These are phyloP conservation scores for Phytophthora aleatoria DNA, from an alignment of 352 stramenopile genomes.

Conservation along the genomic window DNA sequence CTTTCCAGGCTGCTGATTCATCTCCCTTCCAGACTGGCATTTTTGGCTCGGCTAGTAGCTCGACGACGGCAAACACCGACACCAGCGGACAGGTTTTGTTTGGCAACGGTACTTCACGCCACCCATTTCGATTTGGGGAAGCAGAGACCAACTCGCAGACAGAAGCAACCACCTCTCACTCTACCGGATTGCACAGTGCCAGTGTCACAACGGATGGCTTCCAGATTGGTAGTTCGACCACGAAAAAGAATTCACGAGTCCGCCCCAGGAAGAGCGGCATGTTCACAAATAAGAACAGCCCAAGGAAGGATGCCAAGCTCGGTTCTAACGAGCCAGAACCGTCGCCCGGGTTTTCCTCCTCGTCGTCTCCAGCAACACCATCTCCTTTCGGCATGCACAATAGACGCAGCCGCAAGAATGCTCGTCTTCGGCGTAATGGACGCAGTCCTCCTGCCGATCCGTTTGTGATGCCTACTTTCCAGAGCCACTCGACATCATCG, in stretches of 20 bases:
- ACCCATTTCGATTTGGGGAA: constrained; percentile 33
- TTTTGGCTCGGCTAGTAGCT: constrained; percentile 10
- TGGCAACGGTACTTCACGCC: constrained; percentile 10
- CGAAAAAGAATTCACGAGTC: constrained; percentile 25
- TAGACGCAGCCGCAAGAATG: constrained; percentile 33
- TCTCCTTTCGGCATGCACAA: constrained; percentile 42
- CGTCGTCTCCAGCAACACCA: constrained; percentile 13
- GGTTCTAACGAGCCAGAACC: constrained; percentile 22
- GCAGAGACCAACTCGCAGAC: constrained; percentile 1
- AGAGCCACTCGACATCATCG: constrained; percentile 7
- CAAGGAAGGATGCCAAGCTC: constrained; percentile 20
- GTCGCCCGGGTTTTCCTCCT: constrained; percentile 10
- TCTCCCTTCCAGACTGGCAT: constrained; percentile 3
- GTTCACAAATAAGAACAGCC: constrained; percentile 41
- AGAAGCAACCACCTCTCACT: constrained; percentile 1
- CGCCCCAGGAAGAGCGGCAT: constrained; percentile 32
- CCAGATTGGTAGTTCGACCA: constrained; percentile 27
- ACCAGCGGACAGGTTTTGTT: constrained; percentile 30
- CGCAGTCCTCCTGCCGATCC: constrained; percentile 47
- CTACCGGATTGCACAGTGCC: constrained; percentile 3
- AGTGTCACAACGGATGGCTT: constrained; percentile 25
- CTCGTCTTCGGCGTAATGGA: constrained; percentile 29
- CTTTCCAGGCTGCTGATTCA: neutral
- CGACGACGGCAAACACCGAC: neutral
- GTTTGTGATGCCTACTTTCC: constrained; percentile 52